Evolutionary conservation across 78 protist genomes (phyloP), one percentile per base, ranked within the genome.

Genomic region (Dictyostelium intermedium): DNA sequence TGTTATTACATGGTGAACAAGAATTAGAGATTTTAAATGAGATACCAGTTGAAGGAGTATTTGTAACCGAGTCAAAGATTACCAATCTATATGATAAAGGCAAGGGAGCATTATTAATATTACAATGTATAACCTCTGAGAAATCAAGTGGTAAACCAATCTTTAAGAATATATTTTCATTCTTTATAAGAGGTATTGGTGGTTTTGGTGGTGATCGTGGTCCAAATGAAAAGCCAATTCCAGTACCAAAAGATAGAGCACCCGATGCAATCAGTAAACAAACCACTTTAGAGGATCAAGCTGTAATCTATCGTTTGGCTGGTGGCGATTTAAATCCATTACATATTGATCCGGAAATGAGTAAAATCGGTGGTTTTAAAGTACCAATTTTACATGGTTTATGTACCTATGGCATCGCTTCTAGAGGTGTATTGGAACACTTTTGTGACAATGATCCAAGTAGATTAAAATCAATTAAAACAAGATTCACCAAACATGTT

Each of bases 311-410:
- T 37, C 27, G 96, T 35, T 41, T 92, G 2, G 82, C 91, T 2
- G 85, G 92, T 61, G 96, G 91, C 34, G 96, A 92, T 69, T 32
- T 84, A 14, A 92, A 92, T 37, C 96, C 96, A 81, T 47, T 92
- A 2, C 96, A 92, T 81, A 76, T 34, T 4, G 96, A 92, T 56
- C 96, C 96, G 32, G 77, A 32, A 23, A 78, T 92, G 91, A 13
- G 63, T 50, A 70, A 47, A 47, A 9, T 63, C 0, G 96, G 92
- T 60, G 91, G 91, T 53, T 92, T 92, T 47, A 81, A 83, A 23
- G 45, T 37, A 47, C 96, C 96, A 60, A 92, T 92, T 37, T 82
- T 92, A 7, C 96, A 92, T 56, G 96, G 96, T 41, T 60, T 92
- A 1, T 92, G 96, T 35, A 82, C 66, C 10, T 92, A 83, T 73